Evolutionary conservation across 495 filamentous ascomycete genomes (phyloP).

Genomic region (Amorphotheca resinae): DNA sequence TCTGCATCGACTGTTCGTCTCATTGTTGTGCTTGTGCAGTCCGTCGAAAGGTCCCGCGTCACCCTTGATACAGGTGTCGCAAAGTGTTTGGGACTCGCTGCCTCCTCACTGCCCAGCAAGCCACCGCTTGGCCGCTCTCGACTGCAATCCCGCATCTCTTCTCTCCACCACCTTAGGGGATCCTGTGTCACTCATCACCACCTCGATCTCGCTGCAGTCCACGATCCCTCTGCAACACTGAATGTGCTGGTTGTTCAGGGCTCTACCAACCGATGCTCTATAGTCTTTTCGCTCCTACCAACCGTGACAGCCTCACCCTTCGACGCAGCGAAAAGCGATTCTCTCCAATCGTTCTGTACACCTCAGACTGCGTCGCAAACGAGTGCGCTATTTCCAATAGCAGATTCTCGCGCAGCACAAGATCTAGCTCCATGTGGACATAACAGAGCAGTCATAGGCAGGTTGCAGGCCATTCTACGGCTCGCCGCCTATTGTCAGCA

Average conservation of each 20-base stretch:
- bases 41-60: background rate
- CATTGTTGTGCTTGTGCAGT: no score
- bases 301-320: slow-evolving; percentile 11
- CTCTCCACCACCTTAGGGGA: background rate
- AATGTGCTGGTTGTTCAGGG: background rate
- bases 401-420: slow-evolving; percentile 13
- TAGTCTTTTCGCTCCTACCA: slow-evolving; percentile 2
- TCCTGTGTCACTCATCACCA: background rate
- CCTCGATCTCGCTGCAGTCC: background rate
- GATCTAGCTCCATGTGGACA: slow-evolving; percentile 16
- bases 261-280: background rate
- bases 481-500: slow-evolving; percentile 16
- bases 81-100: no score
- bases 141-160: background rate
- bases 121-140: background rate
- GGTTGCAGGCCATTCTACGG: slow-evolving; percentile 14
- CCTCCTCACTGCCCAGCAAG: no score
- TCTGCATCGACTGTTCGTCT: background rate
- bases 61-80: background rate
- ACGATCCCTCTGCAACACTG: background rate
- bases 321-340: background rate
- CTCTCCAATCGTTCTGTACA: slow-evolving; percentile 7
- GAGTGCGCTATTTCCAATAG: slow-evolving; percentile 3
- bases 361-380: slow-evolving; percentile 14
- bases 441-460: slow-evolving; percentile 11